Evolutionary conservation across 768 basidiomycete genomes (phyloP), one percentile per base, ranked within the genome.

Genomic region (Suillus paluster): DNA sequence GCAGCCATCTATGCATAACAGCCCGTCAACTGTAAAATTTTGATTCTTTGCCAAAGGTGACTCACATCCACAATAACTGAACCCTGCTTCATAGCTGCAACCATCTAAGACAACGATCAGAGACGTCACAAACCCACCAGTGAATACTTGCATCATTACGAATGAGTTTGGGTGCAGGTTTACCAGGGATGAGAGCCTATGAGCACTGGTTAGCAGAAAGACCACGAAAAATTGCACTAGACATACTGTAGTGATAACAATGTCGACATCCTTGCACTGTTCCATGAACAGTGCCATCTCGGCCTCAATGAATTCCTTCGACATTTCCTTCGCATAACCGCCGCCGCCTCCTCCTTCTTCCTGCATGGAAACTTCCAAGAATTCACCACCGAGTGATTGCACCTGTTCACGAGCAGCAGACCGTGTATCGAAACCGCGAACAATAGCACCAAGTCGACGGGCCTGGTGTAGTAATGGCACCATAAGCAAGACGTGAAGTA

Each of bases 241-340:
- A 23, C 41, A 48, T 66, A 88, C 89, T 61, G 93, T 95, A 44
- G 94, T 95, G 66, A 95, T 85, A 60, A 95, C 82, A 61, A 95
- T 95, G 70, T 95, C 94, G 12, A 95, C 94, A 23, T 94, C 93
- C 71, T 89, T 91, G 75, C 88, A 90, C 72, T 95, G 94, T 71
- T 90, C 86, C 84, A 90, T 82, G 78, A 95, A 95, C 48, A 95
- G 81, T 1, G 88, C 86, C 92, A 94, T 92, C 72, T 94, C 93
- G 12, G 92, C 92, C 53, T 86, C 90, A 61, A 94, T 87, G 72
- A 94, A 95, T 72, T 92, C 91, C 77, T 92, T 92, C 33, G 90
- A 91, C 92, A 95, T 95, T 64, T 87, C 85, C 75, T 94, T 95
- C 25, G 92, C 94, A 69, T 95, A 95, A 33, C 94, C 94, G 27